A percentile compares a stretch with the other conserved stretches of the same genome.
Conservation (phyloP, 495 filamentous ascomycete genomes). For the Hypoxylon trugodes region DNA sequence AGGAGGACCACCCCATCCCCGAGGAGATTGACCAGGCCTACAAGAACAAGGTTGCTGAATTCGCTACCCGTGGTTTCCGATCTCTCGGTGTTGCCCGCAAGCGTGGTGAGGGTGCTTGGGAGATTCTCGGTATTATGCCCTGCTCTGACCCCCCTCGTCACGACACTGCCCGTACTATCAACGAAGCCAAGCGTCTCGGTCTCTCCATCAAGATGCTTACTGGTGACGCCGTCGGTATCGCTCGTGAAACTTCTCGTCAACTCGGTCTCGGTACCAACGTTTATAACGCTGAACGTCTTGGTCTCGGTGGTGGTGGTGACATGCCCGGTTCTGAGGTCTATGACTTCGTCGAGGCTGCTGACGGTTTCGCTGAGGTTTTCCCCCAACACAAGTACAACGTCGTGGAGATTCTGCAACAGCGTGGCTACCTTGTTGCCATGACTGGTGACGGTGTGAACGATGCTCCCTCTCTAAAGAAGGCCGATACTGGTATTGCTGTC, state of each 20-base stretch:
- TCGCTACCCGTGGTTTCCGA: slow-evolving; percentile 90
- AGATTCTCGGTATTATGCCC: slow-evolving; percentile 94
- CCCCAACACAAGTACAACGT: slow-evolving; percentile 98
- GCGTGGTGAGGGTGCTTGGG: slow-evolving; percentile 77
- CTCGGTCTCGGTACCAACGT: slow-evolving; percentile 93
- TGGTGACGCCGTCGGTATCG: slow-evolving; percentile 93
- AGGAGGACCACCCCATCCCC: slow-evolving; percentile 79
- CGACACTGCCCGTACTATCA: slow-evolving; percentile 89
- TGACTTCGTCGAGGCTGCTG: slow-evolving; percentile 93
- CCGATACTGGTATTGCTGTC: slow-evolving; percentile 92
- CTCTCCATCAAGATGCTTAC: slow-evolving; percentile 96
- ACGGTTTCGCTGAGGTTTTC: slow-evolving; percentile 96
- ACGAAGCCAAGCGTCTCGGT: slow-evolving; percentile 87
- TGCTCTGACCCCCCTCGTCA: slow-evolving; percentile 91
- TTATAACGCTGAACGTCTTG: slow-evolving; percentile 89
- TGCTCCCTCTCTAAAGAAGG: slow-evolving; percentile 94
- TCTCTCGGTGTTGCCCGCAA: slow-evolving; percentile 92
- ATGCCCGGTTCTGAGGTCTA: slow-evolving; percentile 93
- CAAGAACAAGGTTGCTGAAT: slow-evolving; percentile 89
- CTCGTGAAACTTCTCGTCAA: slow-evolving; percentile 87
- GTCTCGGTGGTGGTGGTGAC: slow-evolving; percentile 82
- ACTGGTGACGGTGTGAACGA: slow-evolving; percentile 99
- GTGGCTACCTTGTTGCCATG: slow-evolving; percentile 97
- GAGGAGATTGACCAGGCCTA: slow-evolving; percentile 79
- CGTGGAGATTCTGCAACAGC: slow-evolving; percentile 95